These are phyloP conservation scores for Phialocephala subalpina DNA, from an alignment of 2,329 filamentous ascomycete species.

Conservation along the genomic window DNA sequence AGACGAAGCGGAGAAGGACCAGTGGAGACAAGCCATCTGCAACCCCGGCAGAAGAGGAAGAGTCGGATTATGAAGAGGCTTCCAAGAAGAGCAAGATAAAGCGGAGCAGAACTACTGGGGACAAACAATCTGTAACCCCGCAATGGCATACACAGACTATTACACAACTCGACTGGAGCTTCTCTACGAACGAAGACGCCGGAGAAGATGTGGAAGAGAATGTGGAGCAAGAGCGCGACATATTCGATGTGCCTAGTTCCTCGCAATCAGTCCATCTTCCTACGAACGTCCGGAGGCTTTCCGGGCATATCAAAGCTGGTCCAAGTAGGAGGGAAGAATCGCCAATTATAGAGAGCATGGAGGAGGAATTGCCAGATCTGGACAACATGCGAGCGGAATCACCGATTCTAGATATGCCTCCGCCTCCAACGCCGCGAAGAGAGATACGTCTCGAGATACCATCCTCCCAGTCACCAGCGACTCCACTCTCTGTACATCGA, in stretches of 20 bases:
- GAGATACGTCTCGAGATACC: slow-evolving; percentile 39
- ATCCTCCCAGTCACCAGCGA: slow-evolving; percentile 45
- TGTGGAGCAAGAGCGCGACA: slow-evolving; percentile 23
- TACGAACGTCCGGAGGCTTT: slow-evolving; percentile 8
- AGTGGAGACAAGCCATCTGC: slow-evolving; percentile 28
- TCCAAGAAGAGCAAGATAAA: slow-evolving; percentile 10
- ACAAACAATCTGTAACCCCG: slow-evolving; percentile 19
- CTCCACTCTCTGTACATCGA: slow-evolving; percentile 38
- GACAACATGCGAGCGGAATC: slow-evolving; percentile 13
- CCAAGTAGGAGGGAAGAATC: background rate
- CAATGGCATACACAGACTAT: slow-evolving; percentile 41
- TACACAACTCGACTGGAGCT: slow-evolving; percentile 41
- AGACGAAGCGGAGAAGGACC: slow-evolving; percentile 37
- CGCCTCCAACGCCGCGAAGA: slow-evolving; percentile 40
- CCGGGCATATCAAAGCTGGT: background rate
- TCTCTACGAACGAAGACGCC: slow-evolving; percentile 17
- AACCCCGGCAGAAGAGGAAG: background rate
- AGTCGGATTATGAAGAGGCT: background rate
- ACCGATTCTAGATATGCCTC: slow-evolving; percentile 28
- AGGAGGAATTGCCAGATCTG: background rate
- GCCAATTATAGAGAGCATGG: slow-evolving; percentile 14
- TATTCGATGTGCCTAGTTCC: slow-evolving; percentile 36
- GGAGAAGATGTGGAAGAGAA: slow-evolving; percentile 23
- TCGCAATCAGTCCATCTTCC: slow-evolving; percentile 19
- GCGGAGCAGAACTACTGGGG: slow-evolving; percentile 18